These are phyloP conservation scores for Pythium apleroticum DNA, from an alignment of 352 stramenopile genomes.

Conservation along the genomic window DNA sequence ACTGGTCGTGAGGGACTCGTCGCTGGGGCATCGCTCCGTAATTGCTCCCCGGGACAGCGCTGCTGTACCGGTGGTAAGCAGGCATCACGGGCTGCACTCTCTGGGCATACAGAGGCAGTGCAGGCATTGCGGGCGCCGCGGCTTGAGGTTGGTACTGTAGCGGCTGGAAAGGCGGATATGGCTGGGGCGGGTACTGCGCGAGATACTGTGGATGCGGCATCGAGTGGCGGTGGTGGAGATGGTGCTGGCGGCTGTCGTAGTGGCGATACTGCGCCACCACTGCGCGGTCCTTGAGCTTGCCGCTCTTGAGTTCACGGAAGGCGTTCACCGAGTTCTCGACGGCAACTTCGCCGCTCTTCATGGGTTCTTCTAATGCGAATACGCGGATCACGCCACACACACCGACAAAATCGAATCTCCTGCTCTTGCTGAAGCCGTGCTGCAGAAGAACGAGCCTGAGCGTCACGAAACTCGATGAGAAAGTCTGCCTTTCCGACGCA, in stretches of 20 bases:
- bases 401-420: neutral
- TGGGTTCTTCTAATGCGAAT: neutral
- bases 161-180: constrained; percentile 9
- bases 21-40: neutral
- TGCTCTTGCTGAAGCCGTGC: neutral
- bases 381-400: neutral
- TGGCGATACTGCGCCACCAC: constrained; percentile 2
- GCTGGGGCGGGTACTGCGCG: constrained; percentile 1
- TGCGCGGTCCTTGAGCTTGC: constrained; percentile 17
- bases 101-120: neutral
- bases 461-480: neutral
- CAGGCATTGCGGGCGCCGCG: neutral
- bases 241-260: constrained; percentile 10
- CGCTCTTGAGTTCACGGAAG: constrained; percentile 26
- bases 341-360: constrained; percentile 40
- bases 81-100: constrained; percentile 3
- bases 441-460: neutral
- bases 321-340: constrained; percentile 37
- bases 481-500: neutral
- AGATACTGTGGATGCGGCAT: constrained; percentile 19
- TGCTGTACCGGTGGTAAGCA: constrained; percentile 7
- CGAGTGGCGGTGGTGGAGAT: constrained; percentile 10
- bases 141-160: constrained; percentile 7
- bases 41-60: neutral
- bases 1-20: neutral